Conservation (phyloP, 169 alveolate genomes). For the Cyclospora cayetanensis region DNA sequence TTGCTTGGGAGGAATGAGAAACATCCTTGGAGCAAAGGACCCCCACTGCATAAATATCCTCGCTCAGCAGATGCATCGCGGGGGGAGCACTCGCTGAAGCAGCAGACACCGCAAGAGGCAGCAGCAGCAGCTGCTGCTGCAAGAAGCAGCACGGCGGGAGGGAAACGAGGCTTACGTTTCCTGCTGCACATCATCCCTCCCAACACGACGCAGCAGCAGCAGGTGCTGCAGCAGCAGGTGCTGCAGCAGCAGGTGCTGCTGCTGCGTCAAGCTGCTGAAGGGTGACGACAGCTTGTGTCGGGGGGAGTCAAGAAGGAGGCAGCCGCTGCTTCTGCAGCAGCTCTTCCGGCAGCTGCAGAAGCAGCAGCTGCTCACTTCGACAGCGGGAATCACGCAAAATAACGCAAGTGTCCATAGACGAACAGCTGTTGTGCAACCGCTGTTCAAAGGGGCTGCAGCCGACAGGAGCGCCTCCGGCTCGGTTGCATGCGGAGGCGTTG, state of each 20-base stretch:
- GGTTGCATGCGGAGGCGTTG: constrained; percentile 25
- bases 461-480: constrained; percentile 28
- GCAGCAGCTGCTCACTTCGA: constrained; percentile 53
- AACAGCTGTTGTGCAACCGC: too few species aligned
- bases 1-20: too few species aligned
- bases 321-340: too few species aligned
- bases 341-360: constrained; percentile 43
- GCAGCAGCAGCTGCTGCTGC: constrained; percentile 48
- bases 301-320: too few species aligned
- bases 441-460: constrained; percentile 56
- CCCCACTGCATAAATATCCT: too few species aligned
- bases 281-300: too few species aligned
- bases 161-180: too few species aligned
- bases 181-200: not conserved
- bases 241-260: not conserved
- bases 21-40: not conserved
- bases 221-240: not conserved
- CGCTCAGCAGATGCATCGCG: not conserved
- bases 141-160: not conserved
- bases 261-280: too few species aligned
- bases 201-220: not conserved
- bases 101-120: not conserved
- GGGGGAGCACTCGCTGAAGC: not conserved
- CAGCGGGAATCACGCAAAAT: too few species aligned
- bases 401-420: too few species aligned